Conservation (phyloP, 768 basidiomycete genomes). For the Leccinum disarticulatum region DNA sequence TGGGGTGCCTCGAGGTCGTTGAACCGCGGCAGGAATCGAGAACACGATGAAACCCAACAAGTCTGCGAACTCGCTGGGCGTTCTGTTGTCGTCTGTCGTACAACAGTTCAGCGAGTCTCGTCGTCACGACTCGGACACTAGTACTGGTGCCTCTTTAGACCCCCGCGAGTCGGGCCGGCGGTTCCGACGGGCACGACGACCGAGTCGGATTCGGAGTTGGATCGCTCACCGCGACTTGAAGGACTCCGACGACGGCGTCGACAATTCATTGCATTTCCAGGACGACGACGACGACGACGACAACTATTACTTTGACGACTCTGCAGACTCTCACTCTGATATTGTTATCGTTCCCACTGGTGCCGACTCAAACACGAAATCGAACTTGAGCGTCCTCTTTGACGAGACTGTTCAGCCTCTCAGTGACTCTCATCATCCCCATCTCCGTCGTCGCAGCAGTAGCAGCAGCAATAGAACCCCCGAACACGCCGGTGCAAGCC, state of each 20-base stretch:
- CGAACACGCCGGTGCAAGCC: neutral
- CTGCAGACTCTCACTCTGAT: neutral
- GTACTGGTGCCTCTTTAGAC: neutral
- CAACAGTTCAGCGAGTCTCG: slow-evolving; percentile 24
- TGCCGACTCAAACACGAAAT: neutral
- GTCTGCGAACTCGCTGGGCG: neutral
- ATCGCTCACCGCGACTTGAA: slow-evolving; percentile 4
- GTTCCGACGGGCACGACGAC: slow-evolving; percentile 6
- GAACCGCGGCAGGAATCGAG: neutral
- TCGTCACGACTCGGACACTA: neutral
- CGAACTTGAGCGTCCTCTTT: neutral
- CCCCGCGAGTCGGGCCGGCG: neutral
- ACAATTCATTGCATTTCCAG: slow-evolving; percentile 17
- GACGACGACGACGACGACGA: slow-evolving; percentile 5
- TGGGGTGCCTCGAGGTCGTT: neutral
- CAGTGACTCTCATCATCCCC: neutral
- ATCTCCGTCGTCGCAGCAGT: neutral
- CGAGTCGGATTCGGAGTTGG: slow-evolving; percentile 19
- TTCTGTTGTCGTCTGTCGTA: slow-evolving; percentile 23
- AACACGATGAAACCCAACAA: neutral
- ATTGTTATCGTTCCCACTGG: neutral
- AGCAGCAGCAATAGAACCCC: neutral
- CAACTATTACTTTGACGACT: slow-evolving; percentile 9
- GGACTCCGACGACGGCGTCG: slow-evolving; percentile 1
- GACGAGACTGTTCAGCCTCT: neutral